Conservation (phyloP, 129 eudicot genomes). For the Ambrosia artemisiifolia region DNA sequence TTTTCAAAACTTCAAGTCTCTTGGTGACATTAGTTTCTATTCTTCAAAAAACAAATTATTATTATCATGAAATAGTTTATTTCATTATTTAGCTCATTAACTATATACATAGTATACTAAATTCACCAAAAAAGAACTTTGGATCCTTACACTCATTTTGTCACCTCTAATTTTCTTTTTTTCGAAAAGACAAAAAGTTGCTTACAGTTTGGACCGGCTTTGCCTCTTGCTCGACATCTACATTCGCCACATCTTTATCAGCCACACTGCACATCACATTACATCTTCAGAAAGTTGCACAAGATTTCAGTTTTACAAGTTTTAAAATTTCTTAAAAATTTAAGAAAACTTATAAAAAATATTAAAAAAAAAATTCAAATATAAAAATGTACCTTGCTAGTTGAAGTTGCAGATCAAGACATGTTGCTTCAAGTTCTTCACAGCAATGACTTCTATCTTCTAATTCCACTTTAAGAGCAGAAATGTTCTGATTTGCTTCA, state of each 20-base stretch:
- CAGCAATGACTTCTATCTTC: slow-evolving; percentile 72
- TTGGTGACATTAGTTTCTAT: not conserved
- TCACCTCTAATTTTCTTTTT: not conserved
- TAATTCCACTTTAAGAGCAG: slow-evolving; percentile 81
- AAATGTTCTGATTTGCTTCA: slow-evolving; percentile 57
- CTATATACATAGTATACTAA: too few relatives aligned
- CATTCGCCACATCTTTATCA: slow-evolving; percentile 33
- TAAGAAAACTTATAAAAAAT: not conserved
- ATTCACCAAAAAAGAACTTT: not conserved
- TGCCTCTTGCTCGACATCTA: slow-evolving; percentile 36
- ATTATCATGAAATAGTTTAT: too few relatives aligned
- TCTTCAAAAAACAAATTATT: too few relatives aligned
- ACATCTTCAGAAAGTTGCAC: slow-evolving; percentile 10
- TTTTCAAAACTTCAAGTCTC: not conserved
- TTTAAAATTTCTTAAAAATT: not conserved
- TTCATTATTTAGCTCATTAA: too few relatives aligned
- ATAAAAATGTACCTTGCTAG: slow-evolving; percentile 74
- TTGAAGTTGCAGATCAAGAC: slow-evolving; percentile 90
- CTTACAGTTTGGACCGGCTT: slow-evolving; percentile 57
- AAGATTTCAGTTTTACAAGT: not conserved
- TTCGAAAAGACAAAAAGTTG: slow-evolving; percentile 1
- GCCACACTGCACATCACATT: slow-evolving; percentile 45
- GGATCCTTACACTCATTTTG: not conserved
- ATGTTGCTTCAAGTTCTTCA: slow-evolving; percentile 84
- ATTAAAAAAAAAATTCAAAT: too few relatives aligned